Evolutionary conservation across 192 early-diverging fungal genomes (phyloP).

Genomic region (Backusella morwellensis): DNA sequence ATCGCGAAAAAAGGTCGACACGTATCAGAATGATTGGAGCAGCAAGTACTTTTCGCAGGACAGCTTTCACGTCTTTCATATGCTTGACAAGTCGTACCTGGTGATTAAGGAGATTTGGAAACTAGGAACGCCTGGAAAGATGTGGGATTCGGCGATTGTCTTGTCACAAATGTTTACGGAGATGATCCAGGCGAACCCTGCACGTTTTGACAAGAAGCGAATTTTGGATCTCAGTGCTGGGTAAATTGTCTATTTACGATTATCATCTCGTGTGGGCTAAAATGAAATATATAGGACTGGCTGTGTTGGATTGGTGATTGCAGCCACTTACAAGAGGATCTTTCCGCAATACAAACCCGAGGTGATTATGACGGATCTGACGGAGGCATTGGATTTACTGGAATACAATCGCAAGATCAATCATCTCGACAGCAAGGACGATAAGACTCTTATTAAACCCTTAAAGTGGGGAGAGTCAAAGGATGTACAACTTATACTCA

Average conservation of each 20-base stretch:
- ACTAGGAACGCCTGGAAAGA: conserved; percentile 40
- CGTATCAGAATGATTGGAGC: not conserved
- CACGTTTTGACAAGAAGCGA: conserved; percentile 25
- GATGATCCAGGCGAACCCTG: not conserved
- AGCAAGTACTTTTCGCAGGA: not conserved
- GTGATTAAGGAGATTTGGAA: conserved; percentile 33
- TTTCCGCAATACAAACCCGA: not conserved
- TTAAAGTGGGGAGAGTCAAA: conserved; percentile 12
- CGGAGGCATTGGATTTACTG: conserved; percentile 36
- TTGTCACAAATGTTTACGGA: conserved; percentile 32
- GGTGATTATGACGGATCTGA: conserved; percentile 38
- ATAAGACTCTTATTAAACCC: conserved; percentile 4
- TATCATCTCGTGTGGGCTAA: not conserved
- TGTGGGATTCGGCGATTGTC: conserved; percentile 49
- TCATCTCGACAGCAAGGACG: not conserved
- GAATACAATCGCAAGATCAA: conserved; percentile 31
- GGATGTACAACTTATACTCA: not conserved
- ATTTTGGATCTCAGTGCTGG: conserved; percentile 48
- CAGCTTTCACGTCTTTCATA: conserved; percentile 11
- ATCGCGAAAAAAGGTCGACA: not conserved
- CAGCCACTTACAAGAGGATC: not conserved
- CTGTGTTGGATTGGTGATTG: conserved; percentile 10
- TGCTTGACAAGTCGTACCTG: conserved; percentile 2
- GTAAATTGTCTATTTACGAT: conserved; percentile 1
- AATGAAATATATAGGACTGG: conserved; percentile 9